Percentiles rank a stretch among this genome's conserved stretches.
Evolutionary conservation across 768 basidiomycete species (phyloP).

Genomic region (Kwoniella shandongensis): DNA sequence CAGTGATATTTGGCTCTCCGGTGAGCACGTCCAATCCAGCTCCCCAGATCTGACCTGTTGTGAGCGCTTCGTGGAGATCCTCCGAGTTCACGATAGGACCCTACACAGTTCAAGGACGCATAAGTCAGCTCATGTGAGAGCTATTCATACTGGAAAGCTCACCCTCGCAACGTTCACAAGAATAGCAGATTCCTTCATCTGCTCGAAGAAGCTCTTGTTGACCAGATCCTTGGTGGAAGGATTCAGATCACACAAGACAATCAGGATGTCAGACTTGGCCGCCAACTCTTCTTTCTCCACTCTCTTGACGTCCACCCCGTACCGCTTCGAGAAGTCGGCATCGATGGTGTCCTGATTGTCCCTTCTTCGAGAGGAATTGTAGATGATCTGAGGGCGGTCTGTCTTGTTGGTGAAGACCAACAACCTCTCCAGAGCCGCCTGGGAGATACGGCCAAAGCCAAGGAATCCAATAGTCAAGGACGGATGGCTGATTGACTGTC

Average conservation of each 20-base stretch:
- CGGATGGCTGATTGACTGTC: slow-evolving; percentile 57
- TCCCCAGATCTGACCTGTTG: slow-evolving; percentile 78
- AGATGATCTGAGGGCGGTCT: slow-evolving; percentile 38
- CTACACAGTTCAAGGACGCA: slow-evolving; percentile 45
- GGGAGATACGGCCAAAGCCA: slow-evolving; percentile 92
- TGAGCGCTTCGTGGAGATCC: slow-evolving; percentile 77
- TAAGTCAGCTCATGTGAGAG: no score
- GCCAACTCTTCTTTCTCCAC: slow-evolving; percentile 72
- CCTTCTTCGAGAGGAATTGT: slow-evolving; percentile 39
- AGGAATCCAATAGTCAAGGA: slow-evolving; percentile 74
- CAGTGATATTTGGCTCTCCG: slow-evolving; percentile 75
- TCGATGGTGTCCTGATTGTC: slow-evolving; percentile 46
- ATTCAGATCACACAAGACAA: slow-evolving; percentile 63
- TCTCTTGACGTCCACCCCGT: slow-evolving; percentile 57
- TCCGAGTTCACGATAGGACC: slow-evolving; percentile 80
- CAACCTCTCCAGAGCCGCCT: slow-evolving; percentile 75
- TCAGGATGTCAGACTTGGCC: slow-evolving; percentile 73
- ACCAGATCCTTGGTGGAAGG: slow-evolving; percentile 70
- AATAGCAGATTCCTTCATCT: slow-evolving; percentile 82
- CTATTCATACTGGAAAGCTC: slow-evolving; percentile 9
- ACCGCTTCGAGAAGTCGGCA: slow-evolving; percentile 38
- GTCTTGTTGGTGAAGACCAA: slow-evolving; percentile 64
- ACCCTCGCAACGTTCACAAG: slow-evolving; percentile 81
- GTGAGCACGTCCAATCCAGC: slow-evolving; percentile 94
- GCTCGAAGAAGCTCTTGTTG: slow-evolving; percentile 66